phyloP scores from a whole-genome alignment of 2,329 filamentous ascomycete species.

The Botrytis medusae region DNA sequence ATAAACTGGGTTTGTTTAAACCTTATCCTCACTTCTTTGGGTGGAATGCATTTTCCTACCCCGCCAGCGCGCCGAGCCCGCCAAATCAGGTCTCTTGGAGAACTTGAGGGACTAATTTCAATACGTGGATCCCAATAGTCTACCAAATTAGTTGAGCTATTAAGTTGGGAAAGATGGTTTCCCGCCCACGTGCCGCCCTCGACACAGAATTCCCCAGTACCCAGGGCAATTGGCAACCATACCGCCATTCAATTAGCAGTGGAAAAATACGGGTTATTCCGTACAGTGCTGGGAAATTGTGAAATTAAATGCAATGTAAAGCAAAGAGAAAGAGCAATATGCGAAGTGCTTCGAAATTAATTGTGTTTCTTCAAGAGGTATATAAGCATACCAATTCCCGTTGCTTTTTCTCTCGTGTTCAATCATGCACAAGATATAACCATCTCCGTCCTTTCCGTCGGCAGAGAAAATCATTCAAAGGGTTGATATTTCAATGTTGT shows the following conservation, averaged over 20 bases:
- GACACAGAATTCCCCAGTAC: neutral
- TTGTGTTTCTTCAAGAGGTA: neutral
- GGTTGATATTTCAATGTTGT: neutral
- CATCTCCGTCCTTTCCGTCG: neutral
- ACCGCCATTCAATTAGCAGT: neutral
- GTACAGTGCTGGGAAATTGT: neutral
- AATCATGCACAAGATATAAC: neutral
- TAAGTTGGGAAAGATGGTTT: neutral
- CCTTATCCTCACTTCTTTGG: neutral
- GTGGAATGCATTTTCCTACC: neutral
- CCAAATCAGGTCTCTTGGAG: neutral
- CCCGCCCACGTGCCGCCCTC: neutral
- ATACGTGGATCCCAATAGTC: neutral
- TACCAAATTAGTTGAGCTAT: neutral
- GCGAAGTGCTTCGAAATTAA: neutral
- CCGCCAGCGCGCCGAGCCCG: neutral
- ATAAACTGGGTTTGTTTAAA: constrained; percentile 21
- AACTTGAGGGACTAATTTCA: neutral
- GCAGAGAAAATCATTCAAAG: neutral
- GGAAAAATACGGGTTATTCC: neutral
- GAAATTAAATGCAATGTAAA: neutral
- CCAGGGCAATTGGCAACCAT: neutral
- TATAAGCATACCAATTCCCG: neutral
- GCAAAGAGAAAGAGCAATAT: neutral
- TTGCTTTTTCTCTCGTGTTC: neutral